Conservation (phyloP, 768 basidiomycete species). For the Podaxis mareebaensis region DNA sequence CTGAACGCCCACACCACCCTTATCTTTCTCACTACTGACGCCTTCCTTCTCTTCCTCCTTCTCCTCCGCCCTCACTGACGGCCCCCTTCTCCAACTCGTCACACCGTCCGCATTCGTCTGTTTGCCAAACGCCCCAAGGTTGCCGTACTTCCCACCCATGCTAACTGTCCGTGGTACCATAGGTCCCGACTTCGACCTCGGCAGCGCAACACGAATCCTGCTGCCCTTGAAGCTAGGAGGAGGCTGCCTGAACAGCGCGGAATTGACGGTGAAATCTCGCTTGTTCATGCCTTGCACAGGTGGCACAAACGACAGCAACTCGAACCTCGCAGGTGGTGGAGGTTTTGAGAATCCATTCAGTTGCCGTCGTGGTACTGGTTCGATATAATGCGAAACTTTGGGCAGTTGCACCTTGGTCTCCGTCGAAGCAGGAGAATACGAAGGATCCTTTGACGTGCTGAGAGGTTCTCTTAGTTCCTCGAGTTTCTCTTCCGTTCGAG, state of each 20-base stretch:
- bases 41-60: conserved; percentile 19
- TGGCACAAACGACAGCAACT: conserved; percentile 72
- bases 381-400: conserved; percentile 37
- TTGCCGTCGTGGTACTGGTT: conserved; percentile 50
- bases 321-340: conserved; percentile 49
- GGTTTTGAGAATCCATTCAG: conserved; percentile 41
- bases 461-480: conserved; percentile 45
- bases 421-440: conserved; percentile 44
- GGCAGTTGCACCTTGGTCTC: conserved; percentile 52
- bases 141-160: conserved; percentile 25
- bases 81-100: conserved; percentile 39
- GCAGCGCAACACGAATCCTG: conserved; percentile 41
- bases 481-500: conserved; percentile 31
- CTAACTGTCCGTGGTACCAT: conserved; percentile 31
- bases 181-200: conserved; percentile 33
- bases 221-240: conserved; percentile 39
- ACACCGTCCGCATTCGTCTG: conserved; percentile 40
- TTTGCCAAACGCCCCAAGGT: conserved; percentile 42
- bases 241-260: conserved; percentile 59
- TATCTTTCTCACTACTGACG: not conserved
- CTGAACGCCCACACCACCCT: not conserved
- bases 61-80: conserved; percentile 21
- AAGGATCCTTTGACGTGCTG: conserved; percentile 49
- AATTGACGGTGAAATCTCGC: conserved; percentile 63
- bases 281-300: conserved; percentile 65